Percentiles rank a stretch among this genome's conserved stretches.
Conservation (phyloP, 2,329 filamentous ascomycete species). For the Aspergillus carbonarius region DNA sequence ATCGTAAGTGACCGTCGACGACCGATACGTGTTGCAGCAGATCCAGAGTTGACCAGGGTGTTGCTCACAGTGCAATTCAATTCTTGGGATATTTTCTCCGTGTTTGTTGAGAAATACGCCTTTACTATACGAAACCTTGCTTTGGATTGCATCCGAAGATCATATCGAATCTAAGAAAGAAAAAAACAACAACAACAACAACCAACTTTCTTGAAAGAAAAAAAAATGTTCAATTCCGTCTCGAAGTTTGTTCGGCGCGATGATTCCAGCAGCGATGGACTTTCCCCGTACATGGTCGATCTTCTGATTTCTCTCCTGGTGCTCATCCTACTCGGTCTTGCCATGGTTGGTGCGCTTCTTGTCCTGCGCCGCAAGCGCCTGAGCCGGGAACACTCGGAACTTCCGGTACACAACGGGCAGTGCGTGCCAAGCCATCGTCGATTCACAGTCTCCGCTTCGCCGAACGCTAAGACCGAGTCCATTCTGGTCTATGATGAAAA, state of each 20-base stretch:
- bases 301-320: slow-evolving; percentile 77
- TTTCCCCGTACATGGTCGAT: slow-evolving; percentile 66
- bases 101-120: slow-evolving; percentile 3
- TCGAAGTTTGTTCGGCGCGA: slow-evolving; percentile 53
- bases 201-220: background rate
- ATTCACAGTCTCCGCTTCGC: slow-evolving; percentile 55
- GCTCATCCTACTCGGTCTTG: slow-evolving; percentile 70
- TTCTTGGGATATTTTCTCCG: slow-evolving; percentile 12
- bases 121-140: slow-evolving; percentile 3
- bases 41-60: background rate
- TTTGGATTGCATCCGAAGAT: background rate
- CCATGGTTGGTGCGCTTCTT: slow-evolving; percentile 67
- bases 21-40: background rate
- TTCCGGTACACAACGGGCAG: slow-evolving; percentile 67
- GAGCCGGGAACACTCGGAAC: slow-evolving; percentile 51
- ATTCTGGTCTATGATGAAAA: slow-evolving; percentile 79
- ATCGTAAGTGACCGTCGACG: slow-evolving; percentile 10
- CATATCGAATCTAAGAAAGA: background rate
- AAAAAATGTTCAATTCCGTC: slow-evolving; percentile 37
- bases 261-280: slow-evolving; percentile 43
- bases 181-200: slow-evolving; percentile 5
- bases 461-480: slow-evolving; percentile 62
- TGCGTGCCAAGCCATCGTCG: slow-evolving; percentile 53
- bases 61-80: slow-evolving; percentile 10
- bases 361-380: slow-evolving; percentile 69